phyloP scores from a whole-genome alignment of 371 early-diverging fungal species.

The Blakeslea trispora region DNA sequence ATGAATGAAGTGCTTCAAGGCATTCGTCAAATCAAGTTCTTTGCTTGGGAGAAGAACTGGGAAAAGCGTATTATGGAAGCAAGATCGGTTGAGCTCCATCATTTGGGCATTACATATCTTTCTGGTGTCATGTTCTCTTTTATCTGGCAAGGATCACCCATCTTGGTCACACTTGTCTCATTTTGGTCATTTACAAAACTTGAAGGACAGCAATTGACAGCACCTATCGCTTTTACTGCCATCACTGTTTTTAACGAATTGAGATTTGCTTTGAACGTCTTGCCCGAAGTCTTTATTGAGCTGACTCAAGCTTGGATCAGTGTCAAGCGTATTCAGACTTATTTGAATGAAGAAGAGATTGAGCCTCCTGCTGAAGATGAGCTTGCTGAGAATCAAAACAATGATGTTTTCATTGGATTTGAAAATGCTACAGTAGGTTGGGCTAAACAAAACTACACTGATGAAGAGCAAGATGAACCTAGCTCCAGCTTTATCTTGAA shows the following conservation, averaged over 20 bases:
- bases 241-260: constrained; percentile 56
- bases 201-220: constrained; percentile 54
- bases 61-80: constrained; percentile 44
- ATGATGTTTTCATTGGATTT: constrained; percentile 33
- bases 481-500: constrained; percentile 39
- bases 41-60: constrained; percentile 63
- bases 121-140: constrained; percentile 31
- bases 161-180: constrained; percentile 52
- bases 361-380: constrained; percentile 59
- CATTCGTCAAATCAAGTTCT: constrained; percentile 74
- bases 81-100: constrained; percentile 53
- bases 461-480: not conserved
- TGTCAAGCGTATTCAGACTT: constrained; percentile 66
- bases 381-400: constrained; percentile 13
- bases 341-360: constrained; percentile 78
- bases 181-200: constrained; percentile 60
- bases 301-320: constrained; percentile 32
- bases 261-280: constrained; percentile 53
- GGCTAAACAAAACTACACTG: constrained; percentile 16
- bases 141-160: constrained; percentile 49
- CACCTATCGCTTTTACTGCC: constrained; percentile 62
- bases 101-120: constrained; percentile 39
- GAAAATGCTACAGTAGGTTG: constrained; percentile 44
- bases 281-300: constrained; percentile 52
- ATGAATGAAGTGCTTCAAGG: constrained; percentile 66